Conservation (phyloP, 2,329 filamentous ascomycete genomes). For the Tolypocladium capitatum region DNA sequence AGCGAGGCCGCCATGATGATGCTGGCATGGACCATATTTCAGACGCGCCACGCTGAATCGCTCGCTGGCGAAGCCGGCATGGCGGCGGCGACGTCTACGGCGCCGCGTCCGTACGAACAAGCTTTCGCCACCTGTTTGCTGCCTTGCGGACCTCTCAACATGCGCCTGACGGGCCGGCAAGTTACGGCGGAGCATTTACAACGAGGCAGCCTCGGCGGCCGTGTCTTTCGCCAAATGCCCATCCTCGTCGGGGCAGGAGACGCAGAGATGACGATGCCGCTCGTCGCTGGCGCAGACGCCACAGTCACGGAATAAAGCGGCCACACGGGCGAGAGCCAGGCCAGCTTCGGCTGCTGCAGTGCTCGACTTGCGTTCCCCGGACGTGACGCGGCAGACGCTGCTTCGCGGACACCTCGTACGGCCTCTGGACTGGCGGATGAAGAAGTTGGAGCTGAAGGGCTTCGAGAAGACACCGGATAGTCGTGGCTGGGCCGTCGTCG, state of each 20-base stretch:
- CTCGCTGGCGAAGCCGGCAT: not conserved
- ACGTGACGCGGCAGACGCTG: not conserved
- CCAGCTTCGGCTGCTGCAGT: not conserved
- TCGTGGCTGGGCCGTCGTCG: constrained; percentile 45
- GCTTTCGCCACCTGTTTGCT: not conserved
- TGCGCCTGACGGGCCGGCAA: not conserved
- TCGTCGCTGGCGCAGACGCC: not conserved
- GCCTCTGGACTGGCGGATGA: not conserved
- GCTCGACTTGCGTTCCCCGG: not conserved
- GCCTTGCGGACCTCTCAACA: not conserved
- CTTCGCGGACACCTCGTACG: not conserved
- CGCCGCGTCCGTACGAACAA: not conserved
- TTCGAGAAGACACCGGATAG: not conserved
- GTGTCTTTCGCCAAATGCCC: not conserved
- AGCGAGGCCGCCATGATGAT: not conserved
- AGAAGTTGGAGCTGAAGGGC: not conserved
- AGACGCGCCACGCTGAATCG: not conserved
- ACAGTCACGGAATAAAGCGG: not conserved
- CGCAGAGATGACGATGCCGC: not conserved
- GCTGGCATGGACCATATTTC: not conserved
- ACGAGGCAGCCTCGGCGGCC: not conserved
- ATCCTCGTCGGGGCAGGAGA: not conserved
- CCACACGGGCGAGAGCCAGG: not conserved
- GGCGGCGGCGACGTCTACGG: not conserved
- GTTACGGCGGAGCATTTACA: not conserved